These are phyloP conservation scores for Helotiales sp. DNA, from an alignment of 2,329 filamentous ascomycete species.

Conservation along the genomic window DNA sequence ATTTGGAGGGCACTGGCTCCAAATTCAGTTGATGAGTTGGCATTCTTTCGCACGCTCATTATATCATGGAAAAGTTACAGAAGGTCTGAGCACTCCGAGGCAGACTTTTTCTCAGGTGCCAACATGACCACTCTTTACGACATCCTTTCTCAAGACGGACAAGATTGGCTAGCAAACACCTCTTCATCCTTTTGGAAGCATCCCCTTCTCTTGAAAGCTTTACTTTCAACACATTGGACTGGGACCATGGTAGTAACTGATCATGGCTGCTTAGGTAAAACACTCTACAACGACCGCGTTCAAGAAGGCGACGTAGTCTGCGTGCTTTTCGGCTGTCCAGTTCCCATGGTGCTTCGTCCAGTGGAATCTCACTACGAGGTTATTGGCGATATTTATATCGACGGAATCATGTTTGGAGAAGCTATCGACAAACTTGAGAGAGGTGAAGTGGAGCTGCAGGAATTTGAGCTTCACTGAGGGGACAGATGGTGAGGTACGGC, in stretches of 20 bases:
- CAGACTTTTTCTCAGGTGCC: too few species aligned
- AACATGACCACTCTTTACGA: too few species aligned
- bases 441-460: not conserved
- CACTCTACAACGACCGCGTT: not conserved
- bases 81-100: too few species aligned
- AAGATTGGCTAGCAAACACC: not conserved
- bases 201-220: not conserved
- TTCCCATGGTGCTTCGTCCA: not conserved
- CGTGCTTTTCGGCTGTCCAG: not conserved
- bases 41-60: too few species aligned
- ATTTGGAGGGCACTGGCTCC: too few species aligned
- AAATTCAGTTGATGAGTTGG: too few species aligned
- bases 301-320: not conserved
- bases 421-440: not conserved
- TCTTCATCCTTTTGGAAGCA: not conserved
- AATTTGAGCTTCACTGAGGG: not conserved
- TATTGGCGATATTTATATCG: not conserved
- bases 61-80: too few species aligned
- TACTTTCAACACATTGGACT: not conserved
- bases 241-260: not conserved
- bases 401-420: not conserved
- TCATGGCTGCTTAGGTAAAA: not conserved
- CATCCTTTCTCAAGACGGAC: too few species aligned
- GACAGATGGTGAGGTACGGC: not conserved
- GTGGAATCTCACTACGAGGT: not conserved